Evolutionary conservation across 371 early-diverging fungal genomes (phyloP).

Genomic region (Gilbertella persicaria): DNA sequence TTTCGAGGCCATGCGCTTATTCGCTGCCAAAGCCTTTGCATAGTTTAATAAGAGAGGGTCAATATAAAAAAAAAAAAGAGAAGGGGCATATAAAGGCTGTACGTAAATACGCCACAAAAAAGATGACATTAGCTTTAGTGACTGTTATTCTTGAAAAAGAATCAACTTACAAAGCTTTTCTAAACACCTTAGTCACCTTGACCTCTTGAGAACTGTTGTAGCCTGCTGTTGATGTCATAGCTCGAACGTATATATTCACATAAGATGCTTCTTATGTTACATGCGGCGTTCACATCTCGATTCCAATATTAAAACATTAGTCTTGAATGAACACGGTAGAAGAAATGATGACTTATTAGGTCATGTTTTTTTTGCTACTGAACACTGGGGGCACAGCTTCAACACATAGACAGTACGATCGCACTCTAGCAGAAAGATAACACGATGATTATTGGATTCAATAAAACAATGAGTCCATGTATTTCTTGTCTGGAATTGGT

Average conservation of each 20-base stretch:
- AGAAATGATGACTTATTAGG: not conserved
- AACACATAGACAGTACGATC: not conserved
- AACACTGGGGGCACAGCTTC: not conserved
- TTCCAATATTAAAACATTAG: not conserved
- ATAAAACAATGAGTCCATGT: too few relatives aligned
- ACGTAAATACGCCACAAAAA: too few relatives aligned
- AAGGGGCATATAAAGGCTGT: too few relatives aligned
- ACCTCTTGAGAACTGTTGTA: not conserved
- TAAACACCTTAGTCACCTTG: not conserved
- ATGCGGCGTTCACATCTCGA: not conserved
- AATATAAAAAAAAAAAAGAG: too few relatives aligned
- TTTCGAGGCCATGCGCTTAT: constrained; percentile 21
- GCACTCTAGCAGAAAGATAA: too few relatives aligned
- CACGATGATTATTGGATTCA: too few relatives aligned
- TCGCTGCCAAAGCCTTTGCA: constrained; percentile 38
- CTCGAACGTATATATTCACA: not conserved
- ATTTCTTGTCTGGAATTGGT: too few relatives aligned
- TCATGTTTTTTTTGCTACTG: not conserved
- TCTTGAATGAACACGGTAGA: too few relatives aligned
- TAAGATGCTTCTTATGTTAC: not conserved
- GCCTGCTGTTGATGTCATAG: not conserved
- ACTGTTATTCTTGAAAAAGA: too few relatives aligned
- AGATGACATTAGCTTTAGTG: too few relatives aligned
- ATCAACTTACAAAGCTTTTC: too few relatives aligned
- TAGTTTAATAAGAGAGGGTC: not conserved